Conservation (phyloP, 768 basidiomycete genomes). For the Trametes maxima region DNA sequence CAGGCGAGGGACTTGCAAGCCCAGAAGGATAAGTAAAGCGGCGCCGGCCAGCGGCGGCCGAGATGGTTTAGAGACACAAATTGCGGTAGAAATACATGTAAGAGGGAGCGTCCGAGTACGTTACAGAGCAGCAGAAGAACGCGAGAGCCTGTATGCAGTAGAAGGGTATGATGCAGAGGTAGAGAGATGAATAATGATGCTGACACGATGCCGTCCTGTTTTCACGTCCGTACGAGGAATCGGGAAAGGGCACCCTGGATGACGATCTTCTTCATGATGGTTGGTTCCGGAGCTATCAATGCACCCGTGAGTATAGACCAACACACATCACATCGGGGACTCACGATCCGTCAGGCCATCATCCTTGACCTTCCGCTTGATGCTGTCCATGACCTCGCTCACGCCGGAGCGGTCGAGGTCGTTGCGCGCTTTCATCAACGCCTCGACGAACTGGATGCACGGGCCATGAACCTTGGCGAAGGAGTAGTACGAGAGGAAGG, state of each 20-base stretch:
- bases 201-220: not conserved
- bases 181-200: constrained; percentile 1
- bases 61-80: not conserved
- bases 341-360: constrained; percentile 81
- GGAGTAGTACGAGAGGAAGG: constrained; percentile 90
- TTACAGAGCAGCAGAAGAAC: constrained; percentile 10
- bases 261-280: constrained; percentile 89
- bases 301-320: constrained; percentile 11
- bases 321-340: constrained; percentile 33
- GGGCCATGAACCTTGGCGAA: constrained; percentile 96
- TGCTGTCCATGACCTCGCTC: constrained; percentile 90
- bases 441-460: constrained; percentile 88
- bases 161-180: constrained; percentile 7
- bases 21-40: not conserved
- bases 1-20: constrained; percentile 27
- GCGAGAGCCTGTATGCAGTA: constrained; percentile 9
- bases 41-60: not conserved
- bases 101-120: not conserved
- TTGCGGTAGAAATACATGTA: constrained; percentile 15
- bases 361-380: constrained; percentile 91
- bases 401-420: constrained; percentile 90
- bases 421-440: constrained; percentile 83
- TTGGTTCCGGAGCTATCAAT: constrained; percentile 70
- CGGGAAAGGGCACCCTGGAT: constrained; percentile 76
- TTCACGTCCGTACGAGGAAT: constrained; percentile 48